A percentile compares a stretch with the other conserved stretches of the same genome.
Conservation (phyloP, 768 basidiomycete species). For the Phylloporus sp. region DNA sequence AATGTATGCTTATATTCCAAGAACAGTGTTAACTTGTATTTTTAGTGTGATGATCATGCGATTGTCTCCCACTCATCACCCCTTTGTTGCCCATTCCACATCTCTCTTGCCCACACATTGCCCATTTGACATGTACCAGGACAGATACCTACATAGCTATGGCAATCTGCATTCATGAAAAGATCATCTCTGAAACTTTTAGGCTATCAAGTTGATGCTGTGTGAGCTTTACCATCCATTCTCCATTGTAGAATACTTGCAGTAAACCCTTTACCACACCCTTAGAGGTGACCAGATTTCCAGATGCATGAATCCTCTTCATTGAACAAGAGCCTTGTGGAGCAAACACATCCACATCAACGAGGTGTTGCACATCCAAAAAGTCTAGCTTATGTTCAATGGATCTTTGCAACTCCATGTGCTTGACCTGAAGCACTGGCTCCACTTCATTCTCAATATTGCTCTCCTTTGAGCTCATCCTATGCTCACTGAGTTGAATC, state of each 20-base stretch:
- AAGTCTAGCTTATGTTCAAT: not conserved
- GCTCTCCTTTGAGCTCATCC: conserved; percentile 15
- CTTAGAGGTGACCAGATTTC: not conserved
- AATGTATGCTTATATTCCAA: too few species aligned
- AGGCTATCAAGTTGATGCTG: not conserved
- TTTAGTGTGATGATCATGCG: too few species aligned
- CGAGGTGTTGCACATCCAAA: not conserved
- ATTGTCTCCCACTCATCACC: too few species aligned
- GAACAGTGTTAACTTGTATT: too few species aligned
- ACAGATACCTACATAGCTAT: too few species aligned
- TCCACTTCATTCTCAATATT: not conserved
- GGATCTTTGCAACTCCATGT: not conserved
- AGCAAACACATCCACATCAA: not conserved
- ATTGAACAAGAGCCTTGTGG: not conserved
- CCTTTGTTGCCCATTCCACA: too few species aligned
- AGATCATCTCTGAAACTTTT: not conserved
- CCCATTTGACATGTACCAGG: too few species aligned
- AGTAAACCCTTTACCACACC: not conserved
- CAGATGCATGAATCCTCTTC: not conserved
- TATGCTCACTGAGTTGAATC: conserved; percentile 5
- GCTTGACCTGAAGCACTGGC: not conserved
- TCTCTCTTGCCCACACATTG: too few species aligned
- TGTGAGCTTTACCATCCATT: not conserved
- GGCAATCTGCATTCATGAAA: not conserved
- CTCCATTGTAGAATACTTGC: not conserved